Evolutionary conservation across 257 asterid species (phyloP).

Genomic region (Lycium ferocissimum): DNA sequence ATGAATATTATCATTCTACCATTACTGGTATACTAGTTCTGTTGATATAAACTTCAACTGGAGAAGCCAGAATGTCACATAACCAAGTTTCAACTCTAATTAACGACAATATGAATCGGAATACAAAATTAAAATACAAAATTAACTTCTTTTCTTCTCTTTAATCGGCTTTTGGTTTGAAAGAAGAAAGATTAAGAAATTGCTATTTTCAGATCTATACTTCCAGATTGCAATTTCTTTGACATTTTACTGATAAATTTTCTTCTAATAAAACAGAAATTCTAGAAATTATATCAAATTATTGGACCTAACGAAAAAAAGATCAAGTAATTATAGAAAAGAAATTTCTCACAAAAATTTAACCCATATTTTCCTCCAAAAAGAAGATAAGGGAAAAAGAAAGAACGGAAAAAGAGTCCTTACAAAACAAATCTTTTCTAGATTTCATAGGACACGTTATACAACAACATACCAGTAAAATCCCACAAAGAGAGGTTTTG

Average conservation of each 20-base stretch:
- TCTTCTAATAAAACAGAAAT: not conserved
- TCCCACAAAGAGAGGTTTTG: too few relatives aligned
- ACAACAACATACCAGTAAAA: not conserved
- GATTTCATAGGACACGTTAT: not conserved
- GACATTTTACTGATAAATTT: not conserved
- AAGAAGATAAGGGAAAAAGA: not conserved
- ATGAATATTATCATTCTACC: too few relatives aligned
- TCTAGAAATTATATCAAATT: not conserved
- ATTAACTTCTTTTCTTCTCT: too few relatives aligned
- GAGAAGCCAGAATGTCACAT: not conserved
- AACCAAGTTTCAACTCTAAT: conserved; percentile 5
- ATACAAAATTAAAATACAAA: too few relatives aligned
- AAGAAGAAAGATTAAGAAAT: not conserved
- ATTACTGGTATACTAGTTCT: not conserved
- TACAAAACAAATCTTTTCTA: not conserved
- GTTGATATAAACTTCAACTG: not conserved
- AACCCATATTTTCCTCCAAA: not conserved
- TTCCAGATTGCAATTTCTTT: not conserved
- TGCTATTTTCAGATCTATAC: not conserved
- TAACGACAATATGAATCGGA: too few relatives aligned
- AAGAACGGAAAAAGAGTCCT: not conserved
- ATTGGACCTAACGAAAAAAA: not conserved
- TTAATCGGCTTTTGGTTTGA: too few relatives aligned
- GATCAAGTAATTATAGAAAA: not conserved
- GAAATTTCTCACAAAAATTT: not conserved